Evolutionary conservation across 371 early-diverging fungal species (phyloP).

Genomic region (Circinella umbellata): DNA sequence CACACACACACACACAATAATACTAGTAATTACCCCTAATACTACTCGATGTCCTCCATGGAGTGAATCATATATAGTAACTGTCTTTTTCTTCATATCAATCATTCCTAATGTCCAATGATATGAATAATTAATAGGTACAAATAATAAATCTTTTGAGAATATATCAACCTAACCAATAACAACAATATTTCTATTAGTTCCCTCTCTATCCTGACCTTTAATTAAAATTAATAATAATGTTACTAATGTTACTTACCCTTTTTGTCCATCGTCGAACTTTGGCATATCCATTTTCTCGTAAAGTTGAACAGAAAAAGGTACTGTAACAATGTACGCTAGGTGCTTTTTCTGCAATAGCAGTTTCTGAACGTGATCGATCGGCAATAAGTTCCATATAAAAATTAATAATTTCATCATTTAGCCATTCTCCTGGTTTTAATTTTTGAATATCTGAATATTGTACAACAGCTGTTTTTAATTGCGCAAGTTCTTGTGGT

Average conservation of each 20-base stretch:
- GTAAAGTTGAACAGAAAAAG: constrained; percentile 82
- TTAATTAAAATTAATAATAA: neutral
- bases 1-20: too few relatives aligned
- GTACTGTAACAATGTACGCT: constrained; percentile 85
- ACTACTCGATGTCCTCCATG: constrained; percentile 61
- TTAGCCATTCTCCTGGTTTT: constrained; percentile 83
- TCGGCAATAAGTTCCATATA: constrained; percentile 80
- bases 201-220: too few relatives aligned
- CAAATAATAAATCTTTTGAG: constrained; percentile 74
- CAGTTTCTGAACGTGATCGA: constrained; percentile 64
- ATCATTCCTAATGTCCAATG: constrained; percentile 92
- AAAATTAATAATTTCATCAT: constrained; percentile 94
- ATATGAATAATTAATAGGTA: constrained; percentile 87
- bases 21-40: constrained; percentile 38
- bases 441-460: constrained; percentile 75
- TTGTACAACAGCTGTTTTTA: constrained; percentile 63
- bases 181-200: too few relatives aligned
- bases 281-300: constrained; percentile 71
- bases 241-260: constrained; percentile 32
- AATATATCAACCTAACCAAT: constrained; percentile 74
- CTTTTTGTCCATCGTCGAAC: constrained; percentile 87
- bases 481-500: constrained; percentile 47
- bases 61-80: constrained; percentile 90
- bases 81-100: constrained; percentile 70
- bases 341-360: constrained; percentile 43